Base-by-base conservation (phyloP, 352 stramenopile genomes). In the Peronosclerospora sorghi region DNA sequence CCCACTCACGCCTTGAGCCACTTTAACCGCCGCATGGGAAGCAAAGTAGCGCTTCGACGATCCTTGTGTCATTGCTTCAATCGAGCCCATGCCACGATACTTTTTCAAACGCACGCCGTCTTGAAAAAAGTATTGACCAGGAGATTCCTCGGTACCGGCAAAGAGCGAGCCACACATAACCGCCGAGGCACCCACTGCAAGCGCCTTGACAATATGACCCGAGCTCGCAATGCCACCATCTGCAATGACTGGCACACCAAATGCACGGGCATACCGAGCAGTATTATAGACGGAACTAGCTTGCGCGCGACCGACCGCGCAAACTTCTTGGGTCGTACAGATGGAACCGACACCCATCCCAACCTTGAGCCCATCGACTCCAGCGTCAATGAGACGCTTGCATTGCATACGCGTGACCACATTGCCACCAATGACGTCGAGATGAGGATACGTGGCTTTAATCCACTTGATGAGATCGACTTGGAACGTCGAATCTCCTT, bases 111-210 rank as follows among this genome's bases (percentile, higher is more conserved):
- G 92, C 46, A 99, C 95, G 32, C 97, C 97, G 65, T 99, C 95
- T 78, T 99, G 95, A 76, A 98, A 99, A 65, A 98, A 99, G 76
- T 99, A 99, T 64, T 99, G 95, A 20, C 97, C 97, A 3, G 97
- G 97, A 19, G 96, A 90, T 68, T 99, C 97, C 56, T 99, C 96
- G 2, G 96, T 99, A 40, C 97, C 97, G 17, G 97, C 97, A 48
- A 99, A 95, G 61, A 99, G 97, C 55, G 88, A 97, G 27, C 97
- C 97, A 87, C 98, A 99, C 96, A 99, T 99, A 51, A 98, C 96
- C 21, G 93, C 96, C 32, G 90, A 97, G 15, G 97, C 97, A 40
- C 97, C 97, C 8, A 98, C 76, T 14, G 76, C 86, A 32, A 99
- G 76, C 6, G 97, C 97, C 77, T 99, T 99, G 39, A 96, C 95